A percentile compares a stretch with the other conserved stretches of the same genome.
phyloP scores from a whole-genome alignment of 352 stramenopile genomes.

The Globisporangium nagaii region DNA sequence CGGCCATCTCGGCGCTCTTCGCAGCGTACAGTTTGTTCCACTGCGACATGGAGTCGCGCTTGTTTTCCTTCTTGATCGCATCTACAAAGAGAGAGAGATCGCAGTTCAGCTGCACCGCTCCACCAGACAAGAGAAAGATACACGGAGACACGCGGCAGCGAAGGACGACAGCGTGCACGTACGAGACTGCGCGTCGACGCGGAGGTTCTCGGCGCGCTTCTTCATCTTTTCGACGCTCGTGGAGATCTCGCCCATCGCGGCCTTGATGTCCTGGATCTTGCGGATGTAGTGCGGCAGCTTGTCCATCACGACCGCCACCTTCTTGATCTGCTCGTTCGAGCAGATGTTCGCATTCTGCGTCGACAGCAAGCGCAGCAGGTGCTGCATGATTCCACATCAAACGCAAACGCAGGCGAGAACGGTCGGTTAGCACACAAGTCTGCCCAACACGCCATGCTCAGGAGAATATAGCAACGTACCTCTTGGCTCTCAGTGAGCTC shows the following conservation, averaged over 20 bases:
- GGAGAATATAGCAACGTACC: slow-evolving; percentile 14
- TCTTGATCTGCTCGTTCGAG: slow-evolving; percentile 51
- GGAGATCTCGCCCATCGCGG: slow-evolving; percentile 57
- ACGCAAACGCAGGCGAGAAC: too few relatives aligned
- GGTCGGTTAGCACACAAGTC: too few relatives aligned
- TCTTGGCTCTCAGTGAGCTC: slow-evolving; percentile 51
- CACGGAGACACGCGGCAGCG: neutral
- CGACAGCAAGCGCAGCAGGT: slow-evolving; percentile 38
- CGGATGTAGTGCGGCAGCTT: slow-evolving; percentile 65
- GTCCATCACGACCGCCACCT: slow-evolving; percentile 55
- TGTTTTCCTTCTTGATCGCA: slow-evolving; percentile 79
- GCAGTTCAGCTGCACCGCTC: neutral
- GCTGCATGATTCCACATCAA: slow-evolving; percentile 32
- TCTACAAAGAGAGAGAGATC: slow-evolving; percentile 29
- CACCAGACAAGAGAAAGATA: neutral
- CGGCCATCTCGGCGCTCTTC: slow-evolving; percentile 25
- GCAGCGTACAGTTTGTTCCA: slow-evolving; percentile 79
- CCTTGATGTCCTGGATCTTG: slow-evolving; percentile 59
- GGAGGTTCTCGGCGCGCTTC: slow-evolving; percentile 54
- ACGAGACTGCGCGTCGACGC: slow-evolving; percentile 76
- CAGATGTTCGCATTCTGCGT: slow-evolving; percentile 47
- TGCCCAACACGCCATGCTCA: too few relatives aligned
- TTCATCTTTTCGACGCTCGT: slow-evolving; percentile 63
- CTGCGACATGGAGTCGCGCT: slow-evolving; percentile 58
- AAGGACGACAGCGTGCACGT: slow-evolving; percentile 20